Evolutionary conservation across 768 basidiomycete species (phyloP).

Genomic region (Daedaleopsis nitida): DNA sequence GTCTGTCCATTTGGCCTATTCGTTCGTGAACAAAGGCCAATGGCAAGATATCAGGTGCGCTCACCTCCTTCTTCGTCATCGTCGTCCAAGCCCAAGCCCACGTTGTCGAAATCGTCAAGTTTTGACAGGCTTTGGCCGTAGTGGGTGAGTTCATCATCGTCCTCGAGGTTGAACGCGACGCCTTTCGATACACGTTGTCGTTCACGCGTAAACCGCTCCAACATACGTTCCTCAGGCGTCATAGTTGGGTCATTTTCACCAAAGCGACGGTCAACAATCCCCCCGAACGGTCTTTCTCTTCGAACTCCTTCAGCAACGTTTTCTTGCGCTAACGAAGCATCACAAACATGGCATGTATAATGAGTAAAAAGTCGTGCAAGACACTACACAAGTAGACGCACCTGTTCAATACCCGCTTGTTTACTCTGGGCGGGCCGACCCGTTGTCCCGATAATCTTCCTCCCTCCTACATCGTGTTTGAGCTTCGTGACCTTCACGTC

Average conservation of each 20-base stretch:
- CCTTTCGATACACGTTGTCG: conserved; percentile 78
- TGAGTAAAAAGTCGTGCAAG: background rate
- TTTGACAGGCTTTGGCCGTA: conserved; percentile 88
- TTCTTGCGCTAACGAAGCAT: conserved; percentile 67
- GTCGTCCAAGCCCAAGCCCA: conserved; percentile 57
- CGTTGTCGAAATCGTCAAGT: conserved; percentile 80
- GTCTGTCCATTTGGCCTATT: conserved; percentile 66
- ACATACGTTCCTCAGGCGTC: conserved; percentile 95
- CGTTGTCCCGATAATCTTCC: conserved; percentile 78
- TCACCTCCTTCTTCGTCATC: conserved; percentile 52
- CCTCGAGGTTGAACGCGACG: conserved; percentile 84
- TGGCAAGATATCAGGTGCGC: background rate
- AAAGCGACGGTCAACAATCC: conserved; percentile 94
- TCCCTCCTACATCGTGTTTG: conserved; percentile 91
- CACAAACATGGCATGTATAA: background rate
- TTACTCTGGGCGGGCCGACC: conserved; percentile 89
- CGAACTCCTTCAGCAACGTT: conserved; percentile 85
- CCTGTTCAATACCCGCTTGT: conserved; percentile 88
- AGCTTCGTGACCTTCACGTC: conserved; percentile 90
- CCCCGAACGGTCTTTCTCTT: conserved; percentile 79
- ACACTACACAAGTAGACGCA: conserved; percentile 36
- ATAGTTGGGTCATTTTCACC: conserved; percentile 93
- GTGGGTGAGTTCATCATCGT: conserved; percentile 89
- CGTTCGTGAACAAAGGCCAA: background rate
- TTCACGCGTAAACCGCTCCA: conserved; percentile 93